Evolutionary conservation across 768 basidiomycete genomes (phyloP), one percentile per base, ranked within the genome.

Genomic region (Infundibulicybe gibba): DNA sequence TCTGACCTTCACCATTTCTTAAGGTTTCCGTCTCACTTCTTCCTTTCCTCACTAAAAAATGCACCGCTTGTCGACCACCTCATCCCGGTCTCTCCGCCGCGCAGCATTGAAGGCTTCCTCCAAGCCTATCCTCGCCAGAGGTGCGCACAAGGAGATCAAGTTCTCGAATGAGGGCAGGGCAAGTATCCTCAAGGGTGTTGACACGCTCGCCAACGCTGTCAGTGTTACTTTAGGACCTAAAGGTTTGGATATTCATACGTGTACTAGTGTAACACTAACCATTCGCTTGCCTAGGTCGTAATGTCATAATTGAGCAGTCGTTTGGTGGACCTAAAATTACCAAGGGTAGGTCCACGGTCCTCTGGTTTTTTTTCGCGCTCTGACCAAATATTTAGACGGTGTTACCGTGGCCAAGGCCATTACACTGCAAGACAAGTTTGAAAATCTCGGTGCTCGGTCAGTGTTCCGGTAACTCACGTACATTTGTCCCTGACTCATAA

Each of bases 341-440:
- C 59, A 97, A 97, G 69, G 92, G 90, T 90, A 48, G 43, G 77
- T 67, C n/a, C n/a, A n/a, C 10, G 19, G 37, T 32, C 16, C 56
- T 30, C 31, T 42, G 34, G 39, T 8, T 47, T 6, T 25, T 25
- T 34, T 42, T 17, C 16, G 31, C 19, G 41, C 41, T 53, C 43
- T 55, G 21, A 33, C 43, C 20, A 16, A 44, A 47, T n/a, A 47
- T 47, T 5, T 44, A 91, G 93, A 97, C 66, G 95, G 94, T 83
- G 95, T 97, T 15, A 95, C 94, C 20, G 95, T 98, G 33, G 95
- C 95, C 49, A 99, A 97, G 76, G 75, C 92, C 32, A 92, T 99
- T 56, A 75, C 83, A 5, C 80, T 98, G 58, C 85, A 97, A 72
- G 93, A 97, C 82, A 97, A 94, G 70, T 97, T 98, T 62, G 92